phyloP scores from a whole-genome alignment of 148 eudicot genomes.

The Vaccinium macrocarpon region DNA sequence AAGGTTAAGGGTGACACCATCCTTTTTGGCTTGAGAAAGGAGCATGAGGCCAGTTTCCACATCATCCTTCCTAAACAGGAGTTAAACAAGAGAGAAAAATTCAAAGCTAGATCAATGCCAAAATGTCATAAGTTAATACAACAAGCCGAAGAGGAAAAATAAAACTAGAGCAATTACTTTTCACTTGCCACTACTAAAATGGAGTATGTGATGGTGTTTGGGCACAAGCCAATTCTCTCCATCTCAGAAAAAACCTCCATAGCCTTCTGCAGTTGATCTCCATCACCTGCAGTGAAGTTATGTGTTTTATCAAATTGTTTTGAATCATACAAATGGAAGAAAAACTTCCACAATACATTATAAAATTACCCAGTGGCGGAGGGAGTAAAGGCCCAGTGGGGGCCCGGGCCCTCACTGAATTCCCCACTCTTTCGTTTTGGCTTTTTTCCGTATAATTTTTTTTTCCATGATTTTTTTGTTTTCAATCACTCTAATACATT shows the following conservation, averaged over 20 bases:
- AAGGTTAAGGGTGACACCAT: conserved; percentile 66
- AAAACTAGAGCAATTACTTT: conserved; percentile 54
- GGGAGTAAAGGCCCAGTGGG: too few species aligned
- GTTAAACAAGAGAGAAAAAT: conserved; percentile 16
- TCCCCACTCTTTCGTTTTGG: too few species aligned
- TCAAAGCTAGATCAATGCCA: neutral
- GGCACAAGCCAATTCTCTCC: conserved; percentile 62
- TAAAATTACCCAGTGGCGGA: neutral
- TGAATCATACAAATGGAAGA: neutral
- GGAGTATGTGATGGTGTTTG: conserved; percentile 86
- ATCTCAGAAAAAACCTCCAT: conserved; percentile 64
- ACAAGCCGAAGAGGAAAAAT: neutral
- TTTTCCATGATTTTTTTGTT: too few species aligned
- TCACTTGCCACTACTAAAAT: conserved; percentile 79
- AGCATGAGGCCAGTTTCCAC: conserved; percentile 72
- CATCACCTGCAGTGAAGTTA: conserved; percentile 59
- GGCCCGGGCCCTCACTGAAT: too few species aligned
- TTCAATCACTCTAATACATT: too few species aligned
- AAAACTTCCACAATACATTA: neutral
- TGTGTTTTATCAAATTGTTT: conserved; percentile 7
- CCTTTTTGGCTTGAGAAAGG: conserved; percentile 74
- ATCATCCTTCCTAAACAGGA: conserved; percentile 63
- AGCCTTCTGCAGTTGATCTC: conserved; percentile 67
- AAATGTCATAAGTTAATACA: neutral
- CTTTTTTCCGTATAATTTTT: too few species aligned